phyloP scores from a whole-genome alignment of 345 rosid species.

The Dimocarpus longan region DNA sequence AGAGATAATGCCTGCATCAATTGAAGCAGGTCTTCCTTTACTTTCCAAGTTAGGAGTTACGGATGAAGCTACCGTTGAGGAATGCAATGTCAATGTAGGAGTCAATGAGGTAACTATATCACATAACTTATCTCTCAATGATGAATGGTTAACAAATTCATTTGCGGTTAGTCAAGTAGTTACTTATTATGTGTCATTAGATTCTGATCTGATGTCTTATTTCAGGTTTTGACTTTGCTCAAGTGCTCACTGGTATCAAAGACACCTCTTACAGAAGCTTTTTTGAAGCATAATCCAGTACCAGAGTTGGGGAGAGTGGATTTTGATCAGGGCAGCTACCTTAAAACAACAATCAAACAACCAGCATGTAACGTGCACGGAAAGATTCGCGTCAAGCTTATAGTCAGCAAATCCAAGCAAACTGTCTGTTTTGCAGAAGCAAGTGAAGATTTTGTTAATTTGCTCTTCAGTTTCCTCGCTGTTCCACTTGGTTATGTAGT shows the following conservation, averaged over 20 bases:
- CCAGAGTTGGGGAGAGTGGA: background rate
- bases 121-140: too few relatives aligned
- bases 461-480: constrained; percentile 34
- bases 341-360: background rate
- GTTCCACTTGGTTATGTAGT: constrained; percentile 27
- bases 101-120: constrained; percentile 19
- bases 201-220: background rate
- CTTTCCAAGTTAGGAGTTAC: constrained; percentile 25
- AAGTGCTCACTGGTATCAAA: constrained; percentile 20
- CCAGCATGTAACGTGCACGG: background rate
- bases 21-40: constrained; percentile 10
- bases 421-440: constrained; percentile 25
- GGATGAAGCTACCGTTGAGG: constrained; percentile 15
- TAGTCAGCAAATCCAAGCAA: constrained; percentile 29
- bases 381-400: constrained; percentile 17
- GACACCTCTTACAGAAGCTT: constrained; percentile 20
- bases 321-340: background rate
- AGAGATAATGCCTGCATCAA: constrained; percentile 15
- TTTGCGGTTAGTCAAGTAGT: background rate
- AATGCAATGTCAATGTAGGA: constrained; percentile 11
- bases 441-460: constrained; percentile 24
- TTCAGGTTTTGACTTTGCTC: constrained; percentile 27
- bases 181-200: background rate
- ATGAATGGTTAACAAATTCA: too few relatives aligned
- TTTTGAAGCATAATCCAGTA: background rate